Conservation (phyloP, 2,329 filamentous ascomycete species). For the Aspergillus pseudonomiae region DNA sequence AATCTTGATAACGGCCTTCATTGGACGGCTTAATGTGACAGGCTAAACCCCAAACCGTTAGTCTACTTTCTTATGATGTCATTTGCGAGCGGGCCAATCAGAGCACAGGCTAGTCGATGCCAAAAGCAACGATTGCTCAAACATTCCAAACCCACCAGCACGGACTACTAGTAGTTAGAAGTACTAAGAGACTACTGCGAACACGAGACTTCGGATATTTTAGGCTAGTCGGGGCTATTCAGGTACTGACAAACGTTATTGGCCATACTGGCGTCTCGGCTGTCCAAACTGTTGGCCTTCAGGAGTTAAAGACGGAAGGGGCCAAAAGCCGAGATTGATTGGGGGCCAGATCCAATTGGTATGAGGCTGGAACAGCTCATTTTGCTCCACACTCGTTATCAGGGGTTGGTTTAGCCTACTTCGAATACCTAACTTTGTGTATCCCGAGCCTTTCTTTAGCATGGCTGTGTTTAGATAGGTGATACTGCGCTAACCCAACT, state of each 20-base stretch:
- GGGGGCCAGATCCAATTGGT: not conserved
- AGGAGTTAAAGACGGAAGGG: not conserved
- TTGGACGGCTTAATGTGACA: not conserved
- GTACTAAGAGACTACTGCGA: not conserved
- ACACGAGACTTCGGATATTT: not conserved
- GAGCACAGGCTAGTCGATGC: not conserved
- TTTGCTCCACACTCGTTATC: not conserved
- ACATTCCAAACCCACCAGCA: not conserved
- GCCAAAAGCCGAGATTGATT: not conserved
- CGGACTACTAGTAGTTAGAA: not conserved
- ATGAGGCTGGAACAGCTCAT: not conserved
- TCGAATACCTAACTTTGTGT: not conserved
- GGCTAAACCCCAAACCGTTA: not conserved
- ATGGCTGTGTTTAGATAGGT: not conserved
- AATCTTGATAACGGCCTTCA: not conserved
- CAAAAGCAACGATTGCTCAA: not conserved
- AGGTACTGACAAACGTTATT: not conserved
- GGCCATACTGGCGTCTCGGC: not conserved
- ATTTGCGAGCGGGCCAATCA: constrained; percentile 10
- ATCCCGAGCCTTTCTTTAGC: not conserved
- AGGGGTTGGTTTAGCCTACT: not conserved
- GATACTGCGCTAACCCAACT: not conserved
- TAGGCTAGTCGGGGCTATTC: not conserved
- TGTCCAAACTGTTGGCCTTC: not conserved
- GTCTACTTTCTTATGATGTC: not conserved